phyloP scores from a whole-genome alignment of 176 grass and related monocot genomes.

The Musa beccarii region DNA sequence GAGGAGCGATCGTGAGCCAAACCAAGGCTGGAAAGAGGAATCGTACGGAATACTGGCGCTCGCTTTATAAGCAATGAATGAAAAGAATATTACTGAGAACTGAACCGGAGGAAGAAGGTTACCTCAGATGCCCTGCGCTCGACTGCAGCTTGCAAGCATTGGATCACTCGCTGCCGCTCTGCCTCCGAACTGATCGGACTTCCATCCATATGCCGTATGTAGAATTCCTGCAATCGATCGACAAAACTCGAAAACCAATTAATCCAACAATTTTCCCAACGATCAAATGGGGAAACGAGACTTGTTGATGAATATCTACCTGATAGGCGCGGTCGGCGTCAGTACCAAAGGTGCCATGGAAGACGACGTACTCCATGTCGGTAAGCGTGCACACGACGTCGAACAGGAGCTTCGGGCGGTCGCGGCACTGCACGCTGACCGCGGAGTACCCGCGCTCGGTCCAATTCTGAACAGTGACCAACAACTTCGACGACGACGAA shows the following conservation, averaged over 20 bases:
- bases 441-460: conserved; percentile 72
- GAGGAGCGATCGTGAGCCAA: neutral
- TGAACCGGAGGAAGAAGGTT: neutral
- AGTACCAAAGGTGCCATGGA: conserved; percentile 78
- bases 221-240: conserved; percentile 45
- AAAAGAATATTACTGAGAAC: neutral
- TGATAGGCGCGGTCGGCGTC: conserved; percentile 66
- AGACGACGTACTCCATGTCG: conserved; percentile 94
- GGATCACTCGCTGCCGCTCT: conserved; percentile 77
- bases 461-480: conserved; percentile 70
- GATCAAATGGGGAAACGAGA: neutral
- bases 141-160: conserved; percentile 75
- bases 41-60: no score
- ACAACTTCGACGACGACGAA: neutral
- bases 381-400: conserved; percentile 89
- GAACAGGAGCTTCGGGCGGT: conserved; percentile 82
- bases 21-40: no score
- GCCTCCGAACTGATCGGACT: conserved; percentile 68
- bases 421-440: conserved; percentile 72
- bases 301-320: conserved; percentile 17
- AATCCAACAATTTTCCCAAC: neutral
- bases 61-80: conserved; percentile 23
- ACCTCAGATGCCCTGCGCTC: conserved; percentile 78
- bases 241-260: neutral
- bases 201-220: conserved; percentile 65